A percentile compares a stretch with the other conserved stretches of the same genome.
phyloP scores from a whole-genome alignment of 129 eudicot species.

The Daucus carota region DH1_v3.0 NC_030382.2:15039501-15040000 shows the following conservation, averaged over 20 bases:
- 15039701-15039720: neutral
- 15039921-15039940: neutral
- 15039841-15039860: neutral
- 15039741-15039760: no score
- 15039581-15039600: neutral
- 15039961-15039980: neutral
- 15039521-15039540: neutral
- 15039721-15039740: neutral
- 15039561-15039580: neutral
- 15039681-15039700: neutral
- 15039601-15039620: neutral
- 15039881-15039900: neutral
- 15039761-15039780: neutral
- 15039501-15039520: neutral
- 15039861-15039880: neutral
- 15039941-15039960: neutral
- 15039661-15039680: no score
- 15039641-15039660: neutral
- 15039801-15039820: neutral
- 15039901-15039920: neutral
- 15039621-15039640: neutral
- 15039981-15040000: neutral
- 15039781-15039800: neutral
- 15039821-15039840: neutral
- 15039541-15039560: neutral